Evolutionary conservation across 2,329 filamentous ascomycete genomes (phyloP), one percentile per base, ranked within the genome.

Genomic region (Sclerotinia glacialis): DNA sequence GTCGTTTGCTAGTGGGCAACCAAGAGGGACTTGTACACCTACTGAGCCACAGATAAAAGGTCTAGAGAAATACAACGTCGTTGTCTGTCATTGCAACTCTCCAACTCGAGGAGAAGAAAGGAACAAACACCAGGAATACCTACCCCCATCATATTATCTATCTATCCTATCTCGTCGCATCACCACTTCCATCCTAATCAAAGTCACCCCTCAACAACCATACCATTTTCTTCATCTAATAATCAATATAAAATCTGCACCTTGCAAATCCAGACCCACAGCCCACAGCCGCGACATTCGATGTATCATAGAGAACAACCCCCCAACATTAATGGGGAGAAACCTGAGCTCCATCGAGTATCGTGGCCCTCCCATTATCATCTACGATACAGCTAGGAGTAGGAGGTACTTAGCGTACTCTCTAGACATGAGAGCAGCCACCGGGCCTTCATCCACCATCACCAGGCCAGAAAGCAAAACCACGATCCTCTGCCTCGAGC

Each of bases 241-340:
- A 40, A 40, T 55, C n/a, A 55, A 55, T 55, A 23, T 55, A 55
- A 55, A 55, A 55, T 14, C 34, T 55, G 53, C 53, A 59, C 28
- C 40, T 46, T 44, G 18, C 26, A 34, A 40, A 16, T 59, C 26
- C 11, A 46, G 28, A 18, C 40, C n/a, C n/a, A n/a, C n/a, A n/a
- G n/a, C n/a, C n/a, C 31, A 46, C 21, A 31, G 8, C 40, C 40
- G 40, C 40, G 26, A 46, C 40, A 59, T 59, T n/a, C 18, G 31
- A 40, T 59, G 55, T 59, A 46, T 59, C 55, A 18, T 59, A 40
- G 46, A 46, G 14, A 16, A 59, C 23, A 44, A 46, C 23, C 26
- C 1, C 50, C 28, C 26, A 14, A 16, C 40, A 58, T 7, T n/a
- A n/a, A 26, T 44, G 55, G 23, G 1, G 14, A 54, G 52, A 44